Evolutionary conservation across 495 filamentous ascomycete species (phyloP).

Genomic region (Cladorrhinum samala): DNA sequence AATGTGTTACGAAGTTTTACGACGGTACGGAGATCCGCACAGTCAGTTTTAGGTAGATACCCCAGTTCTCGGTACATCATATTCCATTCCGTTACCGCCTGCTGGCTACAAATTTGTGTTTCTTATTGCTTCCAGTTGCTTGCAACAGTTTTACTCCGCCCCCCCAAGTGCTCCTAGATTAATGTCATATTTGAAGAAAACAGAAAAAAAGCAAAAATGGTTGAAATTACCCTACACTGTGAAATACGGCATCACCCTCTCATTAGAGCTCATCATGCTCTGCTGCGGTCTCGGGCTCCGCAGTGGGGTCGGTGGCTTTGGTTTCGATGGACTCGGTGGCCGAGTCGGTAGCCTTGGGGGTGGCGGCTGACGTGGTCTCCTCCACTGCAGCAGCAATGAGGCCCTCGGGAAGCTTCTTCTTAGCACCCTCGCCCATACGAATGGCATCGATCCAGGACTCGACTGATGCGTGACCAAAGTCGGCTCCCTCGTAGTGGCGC

Average conservation of each 20-base stretch:
- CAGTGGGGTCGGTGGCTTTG: slow-evolving; percentile 22
- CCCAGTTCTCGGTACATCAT: not conserved
- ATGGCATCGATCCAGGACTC: slow-evolving; percentile 87
- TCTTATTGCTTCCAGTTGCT: too few relatives aligned
- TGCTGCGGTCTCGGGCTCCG: slow-evolving; percentile 27
- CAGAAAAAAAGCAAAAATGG: too few relatives aligned
- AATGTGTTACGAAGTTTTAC: not conserved
- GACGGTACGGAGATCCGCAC: not conserved
- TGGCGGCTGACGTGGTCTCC: slow-evolving; percentile 30
- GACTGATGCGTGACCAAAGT: slow-evolving; percentile 54
- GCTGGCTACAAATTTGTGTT: too few relatives aligned
- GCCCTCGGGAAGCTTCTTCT: slow-evolving; percentile 72
- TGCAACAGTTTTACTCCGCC: too few relatives aligned
- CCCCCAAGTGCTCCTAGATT: not conserved
- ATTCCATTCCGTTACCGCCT: too few relatives aligned
- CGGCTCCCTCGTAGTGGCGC: slow-evolving; percentile 56
- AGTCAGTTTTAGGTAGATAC: not conserved
- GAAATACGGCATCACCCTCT: too few relatives aligned
- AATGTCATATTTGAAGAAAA: not conserved
- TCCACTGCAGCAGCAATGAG: slow-evolving; percentile 57
- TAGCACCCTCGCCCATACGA: slow-evolving; percentile 74
- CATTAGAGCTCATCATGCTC: slow-evolving; percentile 43
- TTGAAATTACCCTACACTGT: too few relatives aligned
- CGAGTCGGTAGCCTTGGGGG: slow-evolving; percentile 34
- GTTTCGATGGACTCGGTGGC: slow-evolving; percentile 21